phyloP scores from a whole-genome alignment of 345 rosid species.

The Aquilaria malaccensis region DNA sequence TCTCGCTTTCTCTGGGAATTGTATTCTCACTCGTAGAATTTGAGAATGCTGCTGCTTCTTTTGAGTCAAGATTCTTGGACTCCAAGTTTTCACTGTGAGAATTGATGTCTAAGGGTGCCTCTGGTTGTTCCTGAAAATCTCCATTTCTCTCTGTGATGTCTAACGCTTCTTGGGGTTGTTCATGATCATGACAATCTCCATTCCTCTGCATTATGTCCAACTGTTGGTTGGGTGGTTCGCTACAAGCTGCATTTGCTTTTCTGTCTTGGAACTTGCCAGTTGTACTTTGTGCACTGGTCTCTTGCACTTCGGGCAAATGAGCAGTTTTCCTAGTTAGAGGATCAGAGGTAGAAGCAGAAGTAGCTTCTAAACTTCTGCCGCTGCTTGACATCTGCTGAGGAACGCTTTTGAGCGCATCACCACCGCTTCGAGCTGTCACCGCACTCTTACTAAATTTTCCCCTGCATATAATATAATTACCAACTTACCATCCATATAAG shows the following conservation, averaged over 20 bases:
- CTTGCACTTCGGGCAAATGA: too few relatives aligned
- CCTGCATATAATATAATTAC: slow-evolving; percentile 24
- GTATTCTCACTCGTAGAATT: slow-evolving; percentile 22
- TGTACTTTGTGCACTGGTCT: too few relatives aligned
- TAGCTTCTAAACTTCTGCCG: slow-evolving; percentile 2
- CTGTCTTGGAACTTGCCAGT: too few relatives aligned
- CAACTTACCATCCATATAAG: not conserved
- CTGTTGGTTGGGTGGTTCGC: too few relatives aligned
- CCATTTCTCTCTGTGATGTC: not conserved
- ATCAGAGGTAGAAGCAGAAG: slow-evolving; percentile 9
- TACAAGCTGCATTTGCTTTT: too few relatives aligned
- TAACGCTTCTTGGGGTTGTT: not conserved
- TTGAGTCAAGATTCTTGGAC: slow-evolving; percentile 6
- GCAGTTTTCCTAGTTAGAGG: too few relatives aligned
- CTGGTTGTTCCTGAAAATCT: slow-evolving; percentile 15
- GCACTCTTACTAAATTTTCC: slow-evolving; percentile 40
- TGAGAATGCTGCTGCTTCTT: slow-evolving; percentile 11
- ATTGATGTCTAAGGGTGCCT: slow-evolving; percentile 11
- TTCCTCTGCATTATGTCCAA: too few relatives aligned
- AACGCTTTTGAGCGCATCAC: slow-evolving; percentile 9
- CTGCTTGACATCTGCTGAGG: slow-evolving; percentile 4
- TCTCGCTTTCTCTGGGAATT: slow-evolving; percentile 14
- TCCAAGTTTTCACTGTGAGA: slow-evolving; percentile 11
- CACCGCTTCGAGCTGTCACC: slow-evolving; percentile 7
- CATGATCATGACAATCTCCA: too few relatives aligned